Evolutionary conservation across 768 basidiomycete species (phyloP), one percentile per base, ranked within the genome.

Genomic region (Lactarius psammicola): DNA sequence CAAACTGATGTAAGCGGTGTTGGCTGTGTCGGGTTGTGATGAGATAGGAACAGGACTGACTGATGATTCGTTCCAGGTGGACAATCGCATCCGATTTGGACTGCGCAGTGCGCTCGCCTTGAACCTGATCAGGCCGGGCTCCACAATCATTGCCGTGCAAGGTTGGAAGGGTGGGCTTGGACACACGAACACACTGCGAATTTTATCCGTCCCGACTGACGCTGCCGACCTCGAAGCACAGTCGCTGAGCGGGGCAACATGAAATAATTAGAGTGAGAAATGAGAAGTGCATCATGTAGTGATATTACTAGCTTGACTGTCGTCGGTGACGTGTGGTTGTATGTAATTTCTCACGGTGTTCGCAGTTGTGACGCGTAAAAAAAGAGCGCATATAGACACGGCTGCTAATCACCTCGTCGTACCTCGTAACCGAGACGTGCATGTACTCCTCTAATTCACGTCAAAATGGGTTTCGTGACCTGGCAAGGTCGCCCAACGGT

Each of bases 101-200:
- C 83, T 98, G 77, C 84, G 87, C 74, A 88, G 82, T 74, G 97
- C 92, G 4, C 81, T 98, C 54, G 83, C 79, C 20, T 78, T 99
- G 77, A 89, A 91, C 69, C 84, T 99, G 75, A 88, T 98, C 80
- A 86, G 87, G 73, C 87, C 93, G 42, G 92, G 94, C 62, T 87
- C 87, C 60, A 93, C 95, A 30, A 85, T 99, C 73, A 82, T 98
- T 68, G 96, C 96, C 57, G 90, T 99, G 5, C 97, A 98, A 78
- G 97, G 97, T n/a, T 99, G 96, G 96, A 96, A 95, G 80, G 93
- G 95, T 53, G 97, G 97, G 65, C 85, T 97, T 54, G 95, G 95
- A 36, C 94, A 97, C 79, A 95, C 94, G 70, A 95, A 95, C 82
- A 94, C 92, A 15, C 80, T 95, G 64, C 88, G 93, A 58, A 84